A percentile compares a stretch with the other conserved stretches of the same genome.
Evolutionary conservation across 192 early-diverging fungal species (phyloP).

Genomic region (Linnemannia hyalina): DNA sequence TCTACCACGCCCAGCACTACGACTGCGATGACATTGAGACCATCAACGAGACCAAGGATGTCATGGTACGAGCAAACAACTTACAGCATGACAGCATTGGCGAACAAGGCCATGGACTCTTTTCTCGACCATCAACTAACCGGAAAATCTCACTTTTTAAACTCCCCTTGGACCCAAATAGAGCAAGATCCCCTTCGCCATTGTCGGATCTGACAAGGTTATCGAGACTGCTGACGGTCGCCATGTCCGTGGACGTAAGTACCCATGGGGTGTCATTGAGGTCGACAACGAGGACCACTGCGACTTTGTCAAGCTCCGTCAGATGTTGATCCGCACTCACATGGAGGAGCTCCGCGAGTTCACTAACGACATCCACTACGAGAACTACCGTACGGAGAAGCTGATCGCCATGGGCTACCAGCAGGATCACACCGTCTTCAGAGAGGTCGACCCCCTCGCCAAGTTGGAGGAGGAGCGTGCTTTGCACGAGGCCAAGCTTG

Average conservation of each 20-base stretch:
- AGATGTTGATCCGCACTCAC: slow-evolving; percentile 94
- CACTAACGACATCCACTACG: slow-evolving; percentile 93
- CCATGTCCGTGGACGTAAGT: slow-evolving; percentile 88
- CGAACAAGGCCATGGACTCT: background rate
- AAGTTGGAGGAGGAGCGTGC: slow-evolving; percentile 94
- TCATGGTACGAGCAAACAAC: slow-evolving; percentile 66
- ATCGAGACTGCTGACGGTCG: slow-evolving; percentile 88
- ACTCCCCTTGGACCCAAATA: slow-evolving; percentile 19
- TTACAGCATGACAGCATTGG: background rate
- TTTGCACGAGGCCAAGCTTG: slow-evolving; percentile 95
- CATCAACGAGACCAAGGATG: slow-evolving; percentile 83
- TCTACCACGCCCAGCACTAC: slow-evolving; percentile 87
- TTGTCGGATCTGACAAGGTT: slow-evolving; percentile 92
- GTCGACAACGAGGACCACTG: slow-evolving; percentile 98
- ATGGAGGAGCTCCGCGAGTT: slow-evolving; percentile 98
- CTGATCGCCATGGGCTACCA: slow-evolving; percentile 88
- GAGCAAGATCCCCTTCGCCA: slow-evolving; percentile 96
- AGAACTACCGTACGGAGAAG: slow-evolving; percentile 96
- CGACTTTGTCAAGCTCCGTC: slow-evolving; percentile 96
- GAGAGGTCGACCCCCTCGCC: slow-evolving; percentile 80
- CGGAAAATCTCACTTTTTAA: background rate
- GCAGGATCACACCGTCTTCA: slow-evolving; percentile 85
- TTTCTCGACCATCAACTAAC: background rate
- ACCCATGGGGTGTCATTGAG: slow-evolving; percentile 97
- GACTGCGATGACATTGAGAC: slow-evolving; percentile 90